Percentiles rank a stretch among this genome's conserved stretches.
These are phyloP conservation scores for Capsicum chinense DNA, from an alignment of 257 asterid species.

Conservation along the genomic window DNA sequence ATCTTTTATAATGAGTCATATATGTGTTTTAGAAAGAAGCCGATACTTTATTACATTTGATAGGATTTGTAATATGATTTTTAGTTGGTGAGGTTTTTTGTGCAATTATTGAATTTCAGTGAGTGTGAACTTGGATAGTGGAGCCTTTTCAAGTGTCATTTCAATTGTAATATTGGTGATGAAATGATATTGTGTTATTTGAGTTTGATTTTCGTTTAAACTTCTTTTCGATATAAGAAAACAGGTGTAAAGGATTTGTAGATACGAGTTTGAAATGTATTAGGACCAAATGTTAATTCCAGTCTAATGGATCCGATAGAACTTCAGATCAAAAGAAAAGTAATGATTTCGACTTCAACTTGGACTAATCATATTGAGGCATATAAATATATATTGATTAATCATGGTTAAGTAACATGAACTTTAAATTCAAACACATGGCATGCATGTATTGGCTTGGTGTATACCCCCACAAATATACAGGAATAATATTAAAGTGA, in stretches of 20 bases:
- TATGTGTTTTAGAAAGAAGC: neutral
- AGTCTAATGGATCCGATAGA: neutral
- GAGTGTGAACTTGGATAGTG: neutral
- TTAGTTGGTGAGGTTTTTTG: neutral
- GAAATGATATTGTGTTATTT: neutral
- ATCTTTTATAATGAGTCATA: neutral
- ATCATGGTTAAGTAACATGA: too few relatives aligned
- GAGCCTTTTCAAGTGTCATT: neutral
- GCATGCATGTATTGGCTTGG: too few relatives aligned
- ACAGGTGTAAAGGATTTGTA: neutral
- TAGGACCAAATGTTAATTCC: neutral
- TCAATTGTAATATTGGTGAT: neutral
- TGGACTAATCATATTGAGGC: too few relatives aligned
- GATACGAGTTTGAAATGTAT: neutral
- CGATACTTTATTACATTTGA: neutral
- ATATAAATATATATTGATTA: too few relatives aligned
- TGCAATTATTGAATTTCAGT: neutral
- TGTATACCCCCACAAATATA: neutral
- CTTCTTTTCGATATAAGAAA: neutral
- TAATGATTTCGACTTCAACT: neutral
- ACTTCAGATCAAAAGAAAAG: neutral
- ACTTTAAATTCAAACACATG: too few relatives aligned
- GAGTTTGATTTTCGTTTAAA: neutral
- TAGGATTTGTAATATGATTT: slow-evolving; percentile 8
- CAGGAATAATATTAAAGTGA: neutral